phyloP scores from a whole-genome alignment of 345 rosid genomes.

The Salix caprea region DNA sequence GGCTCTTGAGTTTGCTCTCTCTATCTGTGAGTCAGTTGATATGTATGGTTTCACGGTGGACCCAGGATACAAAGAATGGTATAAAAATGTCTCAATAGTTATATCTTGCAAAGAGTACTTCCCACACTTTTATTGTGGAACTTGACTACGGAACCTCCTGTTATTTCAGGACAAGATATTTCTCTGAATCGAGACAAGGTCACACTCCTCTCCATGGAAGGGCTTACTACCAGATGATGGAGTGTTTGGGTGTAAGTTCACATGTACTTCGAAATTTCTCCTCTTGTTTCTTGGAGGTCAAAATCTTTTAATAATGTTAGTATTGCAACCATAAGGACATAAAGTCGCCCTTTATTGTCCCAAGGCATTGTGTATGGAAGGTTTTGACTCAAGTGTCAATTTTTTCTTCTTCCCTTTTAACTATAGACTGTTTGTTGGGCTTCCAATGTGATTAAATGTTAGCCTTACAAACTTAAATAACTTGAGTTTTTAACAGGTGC shows the following conservation, averaged over 20 bases:
- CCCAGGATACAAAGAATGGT: constrained; percentile 97
- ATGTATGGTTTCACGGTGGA: constrained; percentile 98
- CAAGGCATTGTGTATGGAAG: background rate
- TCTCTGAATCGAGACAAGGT: constrained; percentile 92
- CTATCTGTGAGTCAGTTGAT: constrained; percentile 81
- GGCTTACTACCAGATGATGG: constrained; percentile 99
- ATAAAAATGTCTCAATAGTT: constrained; percentile 7
- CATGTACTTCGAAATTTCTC: background rate
- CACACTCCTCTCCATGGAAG: constrained; percentile 98
- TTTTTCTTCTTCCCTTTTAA: background rate
- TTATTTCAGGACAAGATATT: constrained; percentile 84
- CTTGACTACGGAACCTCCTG: constrained; percentile 9
- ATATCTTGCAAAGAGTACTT: background rate
- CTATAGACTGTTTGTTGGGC: background rate
- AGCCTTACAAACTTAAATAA: background rate
- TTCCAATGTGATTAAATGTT: background rate
- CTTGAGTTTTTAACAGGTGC: background rate
- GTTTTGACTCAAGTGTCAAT: background rate
- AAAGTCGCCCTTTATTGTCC: background rate
- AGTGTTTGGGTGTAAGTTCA: constrained; percentile 85
- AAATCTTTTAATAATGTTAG: background rate
- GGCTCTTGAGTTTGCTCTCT: constrained; percentile 94
- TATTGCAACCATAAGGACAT: background rate
- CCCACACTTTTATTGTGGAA: background rate
- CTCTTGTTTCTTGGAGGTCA: background rate